Evolutionary conservation across 441 rosid species (phyloP).

Genomic region (Bruguiera hainesii): DNA sequence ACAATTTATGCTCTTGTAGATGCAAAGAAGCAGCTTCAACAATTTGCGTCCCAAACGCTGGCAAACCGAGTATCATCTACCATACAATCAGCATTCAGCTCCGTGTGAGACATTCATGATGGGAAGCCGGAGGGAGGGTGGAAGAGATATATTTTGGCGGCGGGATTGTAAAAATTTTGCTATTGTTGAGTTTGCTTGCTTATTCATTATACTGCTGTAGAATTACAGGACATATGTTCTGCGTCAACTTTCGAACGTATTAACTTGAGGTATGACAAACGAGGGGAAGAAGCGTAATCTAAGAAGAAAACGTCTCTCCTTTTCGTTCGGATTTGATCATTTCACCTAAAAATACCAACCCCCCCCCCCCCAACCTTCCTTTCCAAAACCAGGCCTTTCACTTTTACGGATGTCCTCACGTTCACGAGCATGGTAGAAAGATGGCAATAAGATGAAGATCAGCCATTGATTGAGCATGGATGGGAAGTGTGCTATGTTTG

Average conservation of each 20-base stretch:
- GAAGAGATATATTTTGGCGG: conserved; percentile 11
- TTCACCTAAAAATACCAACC: neutral
- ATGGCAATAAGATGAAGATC: too few species aligned
- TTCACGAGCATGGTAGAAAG: too few species aligned
- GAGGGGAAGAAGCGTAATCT: conserved; percentile 2
- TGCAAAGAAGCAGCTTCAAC: conserved; percentile 97
- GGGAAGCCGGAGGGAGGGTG: conserved; percentile 6
- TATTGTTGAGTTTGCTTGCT: conserved; percentile 15
- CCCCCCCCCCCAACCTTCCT: neutral
- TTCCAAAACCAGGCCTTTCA: too few species aligned
- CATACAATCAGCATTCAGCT: conserved; percentile 85
- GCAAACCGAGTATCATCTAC: conserved; percentile 78
- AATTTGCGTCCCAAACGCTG: conserved; percentile 90
- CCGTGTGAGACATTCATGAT: conserved; percentile 42
- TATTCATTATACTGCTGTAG: conserved; percentile 19
- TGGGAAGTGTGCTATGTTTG: too few species aligned
- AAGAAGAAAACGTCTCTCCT: conserved; percentile 1
- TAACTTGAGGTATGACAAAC: conserved; percentile 10
- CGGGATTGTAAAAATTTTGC: conserved; percentile 26
- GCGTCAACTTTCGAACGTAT: conserved; percentile 2
- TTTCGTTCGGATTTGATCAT: neutral
- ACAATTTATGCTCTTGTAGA: conserved; percentile 37
- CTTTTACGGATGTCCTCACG: too few species aligned
- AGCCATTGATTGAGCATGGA: too few species aligned
- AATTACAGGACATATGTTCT: conserved; percentile 6